Percentiles rank a stretch among this genome's conserved stretches.
phyloP scores from a whole-genome alignment of 2,329 filamentous ascomycete genomes.

The Trichoderma atrobrunneum region DNA sequence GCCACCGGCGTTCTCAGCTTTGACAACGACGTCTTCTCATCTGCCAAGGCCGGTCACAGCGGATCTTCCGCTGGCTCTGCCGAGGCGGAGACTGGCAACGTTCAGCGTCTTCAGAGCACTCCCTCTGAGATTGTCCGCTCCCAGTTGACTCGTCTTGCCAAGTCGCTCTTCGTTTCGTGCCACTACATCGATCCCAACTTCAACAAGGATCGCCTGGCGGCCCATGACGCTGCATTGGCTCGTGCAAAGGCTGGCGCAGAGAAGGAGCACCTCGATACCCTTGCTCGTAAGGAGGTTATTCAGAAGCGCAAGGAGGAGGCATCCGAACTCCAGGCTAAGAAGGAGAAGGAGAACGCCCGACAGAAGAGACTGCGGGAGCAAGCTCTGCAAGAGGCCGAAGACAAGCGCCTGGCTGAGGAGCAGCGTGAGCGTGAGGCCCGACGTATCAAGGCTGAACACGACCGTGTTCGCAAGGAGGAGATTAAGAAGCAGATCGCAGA shows the following conservation, averaged over 20 bases:
- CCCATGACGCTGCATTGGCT: slow-evolving; percentile 74
- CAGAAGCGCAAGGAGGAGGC: slow-evolving; percentile 96
- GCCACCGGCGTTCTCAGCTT: slow-evolving; percentile 94
- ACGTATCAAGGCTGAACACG: slow-evolving; percentile 80
- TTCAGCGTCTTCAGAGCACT: slow-evolving; percentile 95
- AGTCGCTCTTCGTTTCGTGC: slow-evolving; percentile 87
- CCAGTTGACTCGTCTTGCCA: slow-evolving; percentile 86
- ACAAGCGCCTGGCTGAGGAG: slow-evolving; percentile 84
- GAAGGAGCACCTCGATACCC: slow-evolving; percentile 80
- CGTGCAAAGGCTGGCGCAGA: slow-evolving; percentile 86
- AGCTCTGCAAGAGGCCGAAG: slow-evolving; percentile 85
- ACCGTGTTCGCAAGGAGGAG: slow-evolving; percentile 88
- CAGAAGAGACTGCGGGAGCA: slow-evolving; percentile 84
- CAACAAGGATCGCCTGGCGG: slow-evolving; percentile 75
- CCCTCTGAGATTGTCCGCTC: slow-evolving; percentile 96
- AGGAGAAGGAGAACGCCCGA: slow-evolving; percentile 88
- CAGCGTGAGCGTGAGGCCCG: slow-evolving; percentile 86
- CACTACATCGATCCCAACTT: slow-evolving; percentile 92
- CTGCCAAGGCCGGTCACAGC: slow-evolving; percentile 84
- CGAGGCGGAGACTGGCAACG: slow-evolving; percentile 76
- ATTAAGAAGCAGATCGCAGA: slow-evolving; percentile 90
- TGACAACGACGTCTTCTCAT: slow-evolving; percentile 97
- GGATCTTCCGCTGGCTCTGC: slow-evolving; percentile 83
- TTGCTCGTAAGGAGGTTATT: slow-evolving; percentile 85
- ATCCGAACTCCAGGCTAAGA: slow-evolving; percentile 81